Evolutionary conservation across 2,329 filamentous ascomycete genomes (phyloP).

Genomic region (Aureobasidium sp.): DNA sequence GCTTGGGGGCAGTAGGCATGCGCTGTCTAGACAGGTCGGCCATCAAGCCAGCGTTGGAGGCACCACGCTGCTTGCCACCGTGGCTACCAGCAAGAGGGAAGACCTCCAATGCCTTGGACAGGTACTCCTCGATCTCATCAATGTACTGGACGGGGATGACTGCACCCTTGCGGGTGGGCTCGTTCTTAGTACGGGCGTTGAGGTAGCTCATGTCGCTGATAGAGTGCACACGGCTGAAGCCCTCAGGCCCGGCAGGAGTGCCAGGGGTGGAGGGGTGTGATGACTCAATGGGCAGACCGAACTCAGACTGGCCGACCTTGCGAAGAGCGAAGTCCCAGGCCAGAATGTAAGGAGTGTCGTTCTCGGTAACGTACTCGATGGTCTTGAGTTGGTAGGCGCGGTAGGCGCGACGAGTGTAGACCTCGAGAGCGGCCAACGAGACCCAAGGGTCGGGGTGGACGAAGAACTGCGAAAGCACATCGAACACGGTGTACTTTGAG

Average conservation of each 20-base stretch:
- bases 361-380: slow-evolving; percentile 75
- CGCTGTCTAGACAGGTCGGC: slow-evolving; percentile 34
- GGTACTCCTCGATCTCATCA: slow-evolving; percentile 83
- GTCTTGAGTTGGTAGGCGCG: slow-evolving; percentile 87
- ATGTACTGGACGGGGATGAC: slow-evolving; percentile 90
- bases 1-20: slow-evolving; percentile 32
- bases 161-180: slow-evolving; percentile 82
- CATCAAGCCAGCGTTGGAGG: slow-evolving; percentile 35
- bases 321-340: slow-evolving; percentile 95
- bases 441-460: slow-evolving; percentile 92
- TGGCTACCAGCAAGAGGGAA: slow-evolving; percentile 47
- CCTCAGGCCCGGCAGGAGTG: slow-evolving; percentile 46
- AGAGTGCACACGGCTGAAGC: slow-evolving; percentile 78
- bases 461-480: slow-evolving; percentile 93
- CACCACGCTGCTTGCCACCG: slow-evolving; percentile 39
- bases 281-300: slow-evolving; percentile 70
- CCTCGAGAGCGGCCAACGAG: slow-evolving; percentile 83
- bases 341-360: slow-evolving; percentile 67
- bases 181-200: slow-evolving; percentile 56
- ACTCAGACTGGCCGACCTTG: slow-evolving; percentile 87
- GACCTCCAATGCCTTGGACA: slow-evolving; percentile 74
- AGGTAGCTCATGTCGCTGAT: slow-evolving; percentile 96
- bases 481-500: slow-evolving; percentile 97
- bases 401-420: slow-evolving; percentile 94
- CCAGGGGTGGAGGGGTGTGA: slow-evolving; percentile 70